Evolutionary conservation across 2,329 filamentous ascomycete species (phyloP), one percentile per base, ranked within the genome.

Genomic region (Botrytis fabae): DNA sequence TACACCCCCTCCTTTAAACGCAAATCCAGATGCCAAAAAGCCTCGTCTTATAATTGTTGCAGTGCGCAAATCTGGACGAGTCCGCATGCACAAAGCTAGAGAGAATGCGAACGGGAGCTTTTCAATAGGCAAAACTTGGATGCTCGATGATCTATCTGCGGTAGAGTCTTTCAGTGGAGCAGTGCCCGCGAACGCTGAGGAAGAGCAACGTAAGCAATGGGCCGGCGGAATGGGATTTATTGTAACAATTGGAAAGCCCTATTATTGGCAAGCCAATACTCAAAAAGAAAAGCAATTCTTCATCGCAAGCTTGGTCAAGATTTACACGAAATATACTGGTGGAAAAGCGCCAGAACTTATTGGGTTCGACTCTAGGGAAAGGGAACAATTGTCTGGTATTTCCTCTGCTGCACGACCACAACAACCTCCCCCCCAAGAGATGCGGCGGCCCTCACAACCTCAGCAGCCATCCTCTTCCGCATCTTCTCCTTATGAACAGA

Each of bases 231-330:
- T 90, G 62, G 96, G 96, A 25, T 98, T 99, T 80, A 86, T 92
- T 40, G 93, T 98, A 69, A 96, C 91, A 1, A 88, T 99, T 42
- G 92, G 92, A 40, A 99, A 99, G 82, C 93, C 94, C 0, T 99
- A 99, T 83, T 99, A 96, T 82, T 99, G 96, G 96, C 90, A 97
- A 82, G 94, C 96, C 48, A 91, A 94, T 76, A 96, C 93, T 0
- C 88, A 93, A 70, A 98, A 98, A 84, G 96, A 99, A 83, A 98
- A 98, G 86, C 95, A 97, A 81, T 98, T 98, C 84, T 99, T 99
- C 83, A 96, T 99, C 79, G 94, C 93, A 48, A 98, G 95, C 82
- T 84, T 98, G 78, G 90, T 98, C 80, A 99, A 98, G 83, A 98
- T 99, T 77, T 99, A 93, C 82, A 91, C 91, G 78, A 99, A 98